Percentiles rank a stretch among this genome's conserved stretches.
Evolutionary conservation across 768 basidiomycete species (phyloP).

Genomic region (Boletus sp.): DNA sequence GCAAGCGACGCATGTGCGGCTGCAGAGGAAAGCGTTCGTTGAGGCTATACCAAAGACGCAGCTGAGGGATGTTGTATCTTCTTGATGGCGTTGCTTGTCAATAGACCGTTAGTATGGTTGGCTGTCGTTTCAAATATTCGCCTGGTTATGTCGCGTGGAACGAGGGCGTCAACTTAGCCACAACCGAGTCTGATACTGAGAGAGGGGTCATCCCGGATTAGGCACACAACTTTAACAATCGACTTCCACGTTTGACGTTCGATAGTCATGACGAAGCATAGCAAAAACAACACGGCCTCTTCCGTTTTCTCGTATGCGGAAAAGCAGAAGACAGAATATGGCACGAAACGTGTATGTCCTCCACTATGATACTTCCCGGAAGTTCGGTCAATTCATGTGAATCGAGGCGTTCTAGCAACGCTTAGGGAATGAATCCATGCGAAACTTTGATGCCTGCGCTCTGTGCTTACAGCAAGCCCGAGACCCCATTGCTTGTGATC

Average conservation of each 20-base stretch:
- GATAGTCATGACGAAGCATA: conserved; percentile 74
- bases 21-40: conserved; percentile 44
- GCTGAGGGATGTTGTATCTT: conserved; percentile 30
- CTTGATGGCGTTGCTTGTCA: not conserved
- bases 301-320: conserved; percentile 90
- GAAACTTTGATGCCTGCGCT: conserved; percentile 86
- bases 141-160: not conserved
- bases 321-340: conserved; percentile 76
- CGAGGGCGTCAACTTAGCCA: too few relatives aligned
- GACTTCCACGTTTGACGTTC: not conserved
- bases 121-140: not conserved
- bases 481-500: conserved; percentile 76
- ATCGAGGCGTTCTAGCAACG: conserved; percentile 28
- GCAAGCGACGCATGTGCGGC: conserved; percentile 53
- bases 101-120: not conserved
- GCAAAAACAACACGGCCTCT: conserved; percentile 87
- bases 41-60: conserved; percentile 59
- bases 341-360: conserved; percentile 64
- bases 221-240: not conserved
- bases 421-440: conserved; percentile 85
- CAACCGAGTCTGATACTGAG: too few relatives aligned
- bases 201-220: not conserved
- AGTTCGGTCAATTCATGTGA: not conserved
- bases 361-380: not conserved
- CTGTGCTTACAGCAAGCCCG: conserved; percentile 82